phyloP scores from a whole-genome alignment of 257 asterid genomes.

The Solanum gracilifrons region DNA sequence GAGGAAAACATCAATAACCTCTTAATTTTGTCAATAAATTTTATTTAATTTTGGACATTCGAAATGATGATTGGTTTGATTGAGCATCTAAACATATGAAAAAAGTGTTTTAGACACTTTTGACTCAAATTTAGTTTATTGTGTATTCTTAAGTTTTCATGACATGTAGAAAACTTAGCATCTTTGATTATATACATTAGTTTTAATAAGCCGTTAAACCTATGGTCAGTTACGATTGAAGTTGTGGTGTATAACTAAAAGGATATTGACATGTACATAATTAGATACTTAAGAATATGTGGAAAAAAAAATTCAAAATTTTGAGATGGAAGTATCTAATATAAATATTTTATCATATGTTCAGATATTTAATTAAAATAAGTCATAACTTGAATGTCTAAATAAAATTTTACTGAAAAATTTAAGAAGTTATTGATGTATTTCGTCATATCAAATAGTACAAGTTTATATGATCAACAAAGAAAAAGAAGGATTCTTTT shows the following conservation, averaged over 20 bases:
- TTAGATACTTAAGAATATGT: not conserved
- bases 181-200: not conserved
- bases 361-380: not conserved
- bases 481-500: not conserved
- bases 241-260: not conserved
- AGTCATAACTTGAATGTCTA: rapidly evolving
- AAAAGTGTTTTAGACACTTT: not conserved
- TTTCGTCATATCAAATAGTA: not conserved
- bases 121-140: not conserved
- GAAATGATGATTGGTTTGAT: not conserved
- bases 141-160: not conserved
- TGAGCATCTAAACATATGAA: not conserved
- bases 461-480: not conserved
- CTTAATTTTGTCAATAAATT: not conserved
- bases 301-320: too few species aligned
- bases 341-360: not conserved
- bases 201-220: not conserved
- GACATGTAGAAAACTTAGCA: too few species aligned
- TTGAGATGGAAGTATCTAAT: not conserved
- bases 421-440: not conserved
- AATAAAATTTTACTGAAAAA: not conserved
- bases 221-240: not conserved
- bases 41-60: not conserved
- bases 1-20: not conserved
- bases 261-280: not conserved